phyloP scores from a whole-genome alignment of 371 early-diverging fungal genomes.

The Nematocida ironsii region DNA sequence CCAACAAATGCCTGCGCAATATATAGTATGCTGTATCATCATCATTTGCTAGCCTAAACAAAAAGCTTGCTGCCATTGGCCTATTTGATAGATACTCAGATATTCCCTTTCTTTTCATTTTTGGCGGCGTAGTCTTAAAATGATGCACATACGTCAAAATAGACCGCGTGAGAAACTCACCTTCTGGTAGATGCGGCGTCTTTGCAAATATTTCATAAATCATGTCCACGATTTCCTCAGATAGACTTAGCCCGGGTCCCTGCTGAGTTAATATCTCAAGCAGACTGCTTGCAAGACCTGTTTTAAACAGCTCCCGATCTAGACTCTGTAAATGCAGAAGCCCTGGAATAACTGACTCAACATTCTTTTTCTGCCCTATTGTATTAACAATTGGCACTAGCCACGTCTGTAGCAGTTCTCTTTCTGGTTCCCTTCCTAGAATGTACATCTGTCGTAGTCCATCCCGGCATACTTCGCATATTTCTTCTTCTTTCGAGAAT shows the following conservation, averaged over 20 bases:
- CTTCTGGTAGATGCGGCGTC: conserved; percentile 18
- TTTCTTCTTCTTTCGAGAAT: conserved; percentile 42
- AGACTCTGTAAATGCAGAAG: conserved; percentile 39
- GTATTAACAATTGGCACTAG: conserved; percentile 42
- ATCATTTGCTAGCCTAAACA: conserved; percentile 49
- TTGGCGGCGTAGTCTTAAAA: conserved; percentile 37
- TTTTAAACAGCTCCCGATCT: conserved; percentile 40
- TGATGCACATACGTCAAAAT: conserved; percentile 21
- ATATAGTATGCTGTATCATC: conserved; percentile 56
- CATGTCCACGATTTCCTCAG: conserved; percentile 22
- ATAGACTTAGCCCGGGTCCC: neutral
- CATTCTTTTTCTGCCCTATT: conserved; percentile 45
- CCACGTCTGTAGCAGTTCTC: conserved; percentile 50
- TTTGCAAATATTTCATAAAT: conserved; percentile 41
- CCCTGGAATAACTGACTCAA: conserved; percentile 36
- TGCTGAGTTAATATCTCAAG: conserved; percentile 27
- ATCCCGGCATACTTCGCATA: conserved; percentile 50
- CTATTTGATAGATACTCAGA: conserved; percentile 8
- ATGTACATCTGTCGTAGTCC: conserved; percentile 56
- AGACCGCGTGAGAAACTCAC: conserved; percentile 47
- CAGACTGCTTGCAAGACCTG: conserved; percentile 19
- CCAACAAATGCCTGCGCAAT: conserved; percentile 15
- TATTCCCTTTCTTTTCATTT: conserved; percentile 17
- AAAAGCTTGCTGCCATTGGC: conserved; percentile 16
- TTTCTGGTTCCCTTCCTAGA: conserved; percentile 51